phyloP scores from a whole-genome alignment of 768 basidiomycete species.

The Rhizopogon vesiculosus region DNA sequence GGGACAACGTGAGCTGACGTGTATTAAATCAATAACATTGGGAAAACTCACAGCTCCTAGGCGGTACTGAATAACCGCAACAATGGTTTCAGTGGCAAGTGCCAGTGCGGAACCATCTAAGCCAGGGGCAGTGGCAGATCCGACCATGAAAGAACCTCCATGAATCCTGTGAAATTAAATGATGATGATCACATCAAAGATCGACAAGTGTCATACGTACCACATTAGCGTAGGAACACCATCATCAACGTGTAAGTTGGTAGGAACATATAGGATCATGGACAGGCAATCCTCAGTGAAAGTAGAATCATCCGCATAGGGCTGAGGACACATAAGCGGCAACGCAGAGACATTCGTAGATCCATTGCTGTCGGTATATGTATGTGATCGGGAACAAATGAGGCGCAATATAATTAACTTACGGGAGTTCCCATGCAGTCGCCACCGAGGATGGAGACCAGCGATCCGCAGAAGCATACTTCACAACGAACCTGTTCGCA shows the following conservation, averaged over 20 bases:
- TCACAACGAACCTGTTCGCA: slow-evolving; percentile 56
- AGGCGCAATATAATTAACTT: slow-evolving; percentile 20
- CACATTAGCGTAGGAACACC: slow-evolving; percentile 54
- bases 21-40: not conserved
- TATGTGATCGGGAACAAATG: not conserved
- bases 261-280: slow-evolving; percentile 69
- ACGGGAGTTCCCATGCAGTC: slow-evolving; percentile 62
- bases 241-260: slow-evolving; percentile 24
- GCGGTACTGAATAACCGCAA: slow-evolving; percentile 81
- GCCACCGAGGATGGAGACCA: slow-evolving; percentile 56
- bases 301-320: slow-evolving; percentile 39
- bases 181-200: not conserved
- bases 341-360: slow-evolving; percentile 46
- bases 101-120: slow-evolving; percentile 79
- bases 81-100: slow-evolving; percentile 64
- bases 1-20: not conserved
- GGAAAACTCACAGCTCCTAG: slow-evolving; percentile 59
- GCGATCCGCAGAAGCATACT: slow-evolving; percentile 59
- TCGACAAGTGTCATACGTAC: slow-evolving; percentile 30
- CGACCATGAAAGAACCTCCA: slow-evolving; percentile 75
- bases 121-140: slow-evolving; percentile 66
- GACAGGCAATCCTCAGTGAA: slow-evolving; percentile 80
- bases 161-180: slow-evolving; percentile 55
- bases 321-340: slow-evolving; percentile 74
- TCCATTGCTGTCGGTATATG: slow-evolving; percentile 36